A percentile compares a stretch with the other conserved stretches of the same genome.
Evolutionary conservation across 306 rosid genomes (phyloP).

Genomic region (Vigna hirtella): DNA sequence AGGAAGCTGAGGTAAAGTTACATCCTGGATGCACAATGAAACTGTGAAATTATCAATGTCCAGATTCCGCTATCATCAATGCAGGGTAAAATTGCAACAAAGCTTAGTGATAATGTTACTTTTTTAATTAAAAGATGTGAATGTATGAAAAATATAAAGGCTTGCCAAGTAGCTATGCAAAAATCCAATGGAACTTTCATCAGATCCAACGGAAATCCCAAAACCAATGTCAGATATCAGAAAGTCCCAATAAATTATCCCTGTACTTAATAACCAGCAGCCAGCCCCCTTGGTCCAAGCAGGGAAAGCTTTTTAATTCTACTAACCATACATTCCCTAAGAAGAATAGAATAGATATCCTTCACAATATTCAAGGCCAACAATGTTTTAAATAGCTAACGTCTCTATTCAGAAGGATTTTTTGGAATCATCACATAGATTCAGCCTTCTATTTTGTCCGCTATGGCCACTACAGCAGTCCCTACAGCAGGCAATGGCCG

Average conservation of each 20-base stretch:
- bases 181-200: conserved; percentile 8
- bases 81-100: not conserved
- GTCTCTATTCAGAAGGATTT: too few species aligned
- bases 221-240: conserved; percentile 11
- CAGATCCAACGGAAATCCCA: conserved; percentile 28
- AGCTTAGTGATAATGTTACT: conserved; percentile 20
- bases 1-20: conserved; percentile 15
- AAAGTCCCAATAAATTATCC: conserved; percentile 30
- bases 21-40: conserved; percentile 12
- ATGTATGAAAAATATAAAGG: not conserved
- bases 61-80: conserved; percentile 6
- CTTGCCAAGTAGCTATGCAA: not conserved
- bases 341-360: conserved; percentile 5
- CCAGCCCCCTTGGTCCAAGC: not conserved
- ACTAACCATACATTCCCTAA: not conserved
- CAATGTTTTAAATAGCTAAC: too few species aligned
- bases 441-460: too few species aligned
- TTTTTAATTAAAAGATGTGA: not conserved
- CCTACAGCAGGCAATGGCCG: too few species aligned
- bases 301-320: conserved; percentile 1
- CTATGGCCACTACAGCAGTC: too few species aligned
- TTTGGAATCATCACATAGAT: too few species aligned
- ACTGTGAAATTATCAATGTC: not conserved
- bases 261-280: conserved; percentile 3
- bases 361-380: conserved; percentile 5